Conservation (phyloP, 805 yeast species). For the Sugiyamaella americana region DNA sequence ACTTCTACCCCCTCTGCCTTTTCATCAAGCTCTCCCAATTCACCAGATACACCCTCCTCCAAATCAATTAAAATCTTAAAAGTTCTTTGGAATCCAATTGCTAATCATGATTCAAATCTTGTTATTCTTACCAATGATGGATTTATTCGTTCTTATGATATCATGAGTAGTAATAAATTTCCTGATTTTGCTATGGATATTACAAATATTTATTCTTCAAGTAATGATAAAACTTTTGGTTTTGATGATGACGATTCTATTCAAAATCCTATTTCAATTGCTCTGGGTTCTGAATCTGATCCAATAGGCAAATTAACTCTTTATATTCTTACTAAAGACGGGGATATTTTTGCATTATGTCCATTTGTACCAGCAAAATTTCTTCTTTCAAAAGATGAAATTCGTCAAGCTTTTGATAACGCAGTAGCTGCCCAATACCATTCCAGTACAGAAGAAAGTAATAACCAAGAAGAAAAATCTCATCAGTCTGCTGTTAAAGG, state of each 20-base stretch:
- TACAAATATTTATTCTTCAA: background rate
- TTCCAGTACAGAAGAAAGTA: too few relatives aligned
- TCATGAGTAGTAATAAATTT: slow-evolving; percentile 22
- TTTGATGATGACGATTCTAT: slow-evolving; percentile 12
- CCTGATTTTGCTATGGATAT: background rate
- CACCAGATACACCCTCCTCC: background rate
- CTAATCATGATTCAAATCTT: slow-evolving; percentile 39
- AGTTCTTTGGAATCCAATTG: slow-evolving; percentile 41
- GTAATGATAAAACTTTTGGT: background rate
- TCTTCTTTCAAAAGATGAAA: slow-evolving; percentile 32
- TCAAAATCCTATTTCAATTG: slow-evolving; percentile 34
- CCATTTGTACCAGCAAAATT: slow-evolving; percentile 57
- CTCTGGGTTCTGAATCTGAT: slow-evolving; percentile 39
- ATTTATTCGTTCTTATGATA: slow-evolving; percentile 34
- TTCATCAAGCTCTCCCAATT: background rate
- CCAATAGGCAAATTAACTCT: slow-evolving; percentile 45
- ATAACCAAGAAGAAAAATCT: background rate
- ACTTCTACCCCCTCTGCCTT: background rate
- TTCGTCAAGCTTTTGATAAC: slow-evolving; percentile 32
- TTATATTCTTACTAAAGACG: slow-evolving; percentile 47
- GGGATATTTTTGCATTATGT: slow-evolving; percentile 53
- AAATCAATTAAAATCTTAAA: slow-evolving; percentile 28
- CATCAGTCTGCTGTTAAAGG: background rate
- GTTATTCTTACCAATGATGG: slow-evolving; percentile 37
- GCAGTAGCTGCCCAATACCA: slow-evolving; percentile 24